Evolutionary conservation across 1,284 basidiomycete genomes (phyloP).

Genomic region (Amylostereum areolatum): DNA sequence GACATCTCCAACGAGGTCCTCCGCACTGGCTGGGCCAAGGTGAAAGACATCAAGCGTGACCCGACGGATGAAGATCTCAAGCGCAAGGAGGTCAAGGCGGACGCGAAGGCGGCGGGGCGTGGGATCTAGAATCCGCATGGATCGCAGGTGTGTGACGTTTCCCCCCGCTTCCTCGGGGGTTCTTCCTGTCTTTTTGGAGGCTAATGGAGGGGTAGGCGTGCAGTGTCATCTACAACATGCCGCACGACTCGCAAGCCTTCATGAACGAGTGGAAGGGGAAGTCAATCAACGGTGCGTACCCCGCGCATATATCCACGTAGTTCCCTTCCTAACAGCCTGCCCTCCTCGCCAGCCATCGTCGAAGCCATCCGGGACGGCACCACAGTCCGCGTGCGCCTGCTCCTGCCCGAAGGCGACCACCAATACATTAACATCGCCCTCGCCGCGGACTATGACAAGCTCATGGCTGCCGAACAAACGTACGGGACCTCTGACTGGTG

Average conservation of each 20-base stretch:
- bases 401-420: too few species aligned
- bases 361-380: constrained; percentile 94
- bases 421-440: constrained; percentile 82
- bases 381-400: constrained; percentile 82
- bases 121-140: constrained; percentile 89
- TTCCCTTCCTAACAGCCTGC: too few species aligned
- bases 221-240: constrained; percentile 83
- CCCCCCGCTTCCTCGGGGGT: too few species aligned
- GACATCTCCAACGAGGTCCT: constrained; percentile 81
- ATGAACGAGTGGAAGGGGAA: constrained; percentile 90
- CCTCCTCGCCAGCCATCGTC: constrained; percentile 62
- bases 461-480: constrained; percentile 92
- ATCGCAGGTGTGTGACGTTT: constrained; percentile 65
- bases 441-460: constrained; percentile 91
- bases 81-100: constrained; percentile 69
- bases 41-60: constrained; percentile 82
- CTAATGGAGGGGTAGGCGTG: too few species aligned
- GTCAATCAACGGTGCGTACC: constrained; percentile 77
- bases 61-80: constrained; percentile 74
- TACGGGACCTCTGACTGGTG: constrained; percentile 42
- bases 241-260: constrained; percentile 83
- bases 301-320: background rate
- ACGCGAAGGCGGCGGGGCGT: constrained; percentile 72
- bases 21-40: constrained; percentile 84
- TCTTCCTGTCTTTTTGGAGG: too few species aligned